Conservation (phyloP, 768 basidiomycete species). For the Mycena chlorophos region DNA sequence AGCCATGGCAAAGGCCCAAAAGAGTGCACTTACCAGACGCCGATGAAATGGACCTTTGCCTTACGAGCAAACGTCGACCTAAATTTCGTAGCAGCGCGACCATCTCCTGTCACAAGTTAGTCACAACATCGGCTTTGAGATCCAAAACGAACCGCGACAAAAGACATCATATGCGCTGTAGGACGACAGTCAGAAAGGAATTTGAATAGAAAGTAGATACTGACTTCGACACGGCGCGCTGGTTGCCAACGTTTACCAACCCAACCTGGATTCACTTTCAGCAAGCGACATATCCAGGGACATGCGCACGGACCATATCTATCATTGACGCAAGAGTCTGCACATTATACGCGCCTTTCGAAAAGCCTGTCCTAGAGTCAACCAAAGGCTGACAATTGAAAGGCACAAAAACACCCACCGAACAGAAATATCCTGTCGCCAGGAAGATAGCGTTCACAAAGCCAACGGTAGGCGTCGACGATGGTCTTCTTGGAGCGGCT, state of each 20-base stretch:
- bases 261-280: conserved; percentile 17
- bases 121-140: neutral
- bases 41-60: conserved; percentile 19
- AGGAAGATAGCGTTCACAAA: conserved; percentile 20
- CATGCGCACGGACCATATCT: conserved; percentile 4
- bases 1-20: neutral
- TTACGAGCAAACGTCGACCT: conserved; percentile 13
- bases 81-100: conserved; percentile 5
- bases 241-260: conserved; percentile 19
- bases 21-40: conserved; percentile 13
- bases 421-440: conserved; percentile 26
- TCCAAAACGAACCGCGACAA: neutral
- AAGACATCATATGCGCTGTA: conserved; percentile 14
- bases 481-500: conserved; percentile 20
- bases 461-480: conserved; percentile 24
- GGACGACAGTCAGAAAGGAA: neutral
- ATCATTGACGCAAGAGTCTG: conserved; percentile 23
- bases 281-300: neutral
- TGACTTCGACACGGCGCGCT: conserved; percentile 2
- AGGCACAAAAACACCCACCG: conserved; percentile 7
- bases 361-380: conserved; percentile 13
- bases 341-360: conserved; percentile 23
- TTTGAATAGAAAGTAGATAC: neutral
- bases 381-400: neutral
- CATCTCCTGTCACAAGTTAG: neutral